These are phyloP conservation scores for Euphorbia tirucalli DNA, from an alignment of 345 rosid species.

Conservation along the genomic window DNA sequence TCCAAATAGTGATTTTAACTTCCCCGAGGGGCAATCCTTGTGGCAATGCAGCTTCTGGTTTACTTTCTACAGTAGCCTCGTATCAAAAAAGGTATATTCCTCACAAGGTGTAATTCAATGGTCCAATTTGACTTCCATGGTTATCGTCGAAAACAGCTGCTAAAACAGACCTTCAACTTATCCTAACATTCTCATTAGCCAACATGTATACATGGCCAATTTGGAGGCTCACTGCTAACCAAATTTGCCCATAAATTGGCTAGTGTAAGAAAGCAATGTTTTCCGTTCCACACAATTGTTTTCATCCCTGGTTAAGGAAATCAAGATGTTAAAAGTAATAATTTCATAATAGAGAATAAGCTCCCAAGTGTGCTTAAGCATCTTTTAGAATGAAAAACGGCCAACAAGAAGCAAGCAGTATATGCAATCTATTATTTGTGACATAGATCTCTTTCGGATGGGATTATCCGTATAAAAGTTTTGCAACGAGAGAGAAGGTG, in stretches of 20 bases:
- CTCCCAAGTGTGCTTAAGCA: slow-evolving; percentile 1
- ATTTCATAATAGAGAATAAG: background rate
- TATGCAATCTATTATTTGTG: background rate
- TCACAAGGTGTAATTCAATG: slow-evolving; percentile 11
- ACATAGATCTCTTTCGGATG: no score
- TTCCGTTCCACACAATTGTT: slow-evolving; percentile 57
- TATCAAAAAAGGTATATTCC: background rate
- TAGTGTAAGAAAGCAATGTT: slow-evolving; percentile 54
- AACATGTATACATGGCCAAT: slow-evolving; percentile 33
- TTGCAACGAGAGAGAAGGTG: no score
- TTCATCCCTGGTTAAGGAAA: slow-evolving; percentile 52
- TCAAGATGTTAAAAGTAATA: background rate
- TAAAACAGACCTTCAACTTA: background rate
- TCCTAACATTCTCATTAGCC: slow-evolving; percentile 13
- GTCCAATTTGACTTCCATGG: background rate
- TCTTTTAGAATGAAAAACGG: no score
- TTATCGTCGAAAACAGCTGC: slow-evolving; percentile 6
- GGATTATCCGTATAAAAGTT: no score
- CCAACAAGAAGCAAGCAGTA: background rate
- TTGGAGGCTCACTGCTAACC: slow-evolving; percentile 55
- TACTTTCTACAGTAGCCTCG: slow-evolving; percentile 1
- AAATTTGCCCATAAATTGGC: slow-evolving; percentile 88
- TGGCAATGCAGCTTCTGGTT: slow-evolving; percentile 1
- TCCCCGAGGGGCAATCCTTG: slow-evolving; percentile 7
- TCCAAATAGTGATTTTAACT: background rate